Percentiles rank a stretch among this genome's conserved stretches.
phyloP scores from a whole-genome alignment of 306 rosid species.

The Myrica gale region DNA sequence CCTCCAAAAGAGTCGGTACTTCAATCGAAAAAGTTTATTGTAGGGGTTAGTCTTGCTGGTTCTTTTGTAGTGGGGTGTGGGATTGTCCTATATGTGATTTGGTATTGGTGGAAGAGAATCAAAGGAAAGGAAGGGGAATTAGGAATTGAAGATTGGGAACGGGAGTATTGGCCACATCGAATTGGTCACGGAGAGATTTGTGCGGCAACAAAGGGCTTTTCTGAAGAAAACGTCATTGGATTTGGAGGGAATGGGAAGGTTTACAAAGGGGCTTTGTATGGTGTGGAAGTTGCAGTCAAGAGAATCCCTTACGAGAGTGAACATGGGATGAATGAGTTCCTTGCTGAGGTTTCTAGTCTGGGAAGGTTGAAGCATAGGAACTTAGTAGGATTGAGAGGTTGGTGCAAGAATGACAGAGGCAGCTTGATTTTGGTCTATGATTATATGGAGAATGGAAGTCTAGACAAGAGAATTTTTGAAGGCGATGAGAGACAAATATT shows the following conservation, averaged over 20 bases:
- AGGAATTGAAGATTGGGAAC: conserved; percentile 61
- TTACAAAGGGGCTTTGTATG: conserved; percentile 52
- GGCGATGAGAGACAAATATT: conserved; percentile 37
- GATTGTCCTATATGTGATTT: conserved; percentile 15
- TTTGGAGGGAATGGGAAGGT: conserved; percentile 57
- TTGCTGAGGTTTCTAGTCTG: conserved; percentile 66
- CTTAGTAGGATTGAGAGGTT: conserved; percentile 61
- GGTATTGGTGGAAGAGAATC: conserved; percentile 19
- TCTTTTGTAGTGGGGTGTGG: conserved; percentile 32
- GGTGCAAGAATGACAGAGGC: conserved; percentile 63
- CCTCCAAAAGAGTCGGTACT: conserved; percentile 33
- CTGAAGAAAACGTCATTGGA: conserved; percentile 49
- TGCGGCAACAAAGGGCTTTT: conserved; percentile 52
- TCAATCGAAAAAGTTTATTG: conserved; percentile 22
- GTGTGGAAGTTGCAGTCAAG: conserved; percentile 58
- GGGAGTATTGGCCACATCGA: conserved; percentile 68
- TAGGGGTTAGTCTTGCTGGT: conserved; percentile 26
- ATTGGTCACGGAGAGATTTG: conserved; percentile 48
- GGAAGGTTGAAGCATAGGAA: conserved; percentile 70
- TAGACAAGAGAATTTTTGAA: conserved; percentile 59
- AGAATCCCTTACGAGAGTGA: conserved; percentile 44
- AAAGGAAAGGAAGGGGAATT: conserved; percentile 35
- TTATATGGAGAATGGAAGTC: conserved; percentile 63
- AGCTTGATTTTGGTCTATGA: conserved; percentile 60
- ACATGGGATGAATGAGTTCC: conserved; percentile 60